Base-by-base conservation (phyloP, 108 stramenopile species). In the Chaetoceros tenuissimus region DNA sequence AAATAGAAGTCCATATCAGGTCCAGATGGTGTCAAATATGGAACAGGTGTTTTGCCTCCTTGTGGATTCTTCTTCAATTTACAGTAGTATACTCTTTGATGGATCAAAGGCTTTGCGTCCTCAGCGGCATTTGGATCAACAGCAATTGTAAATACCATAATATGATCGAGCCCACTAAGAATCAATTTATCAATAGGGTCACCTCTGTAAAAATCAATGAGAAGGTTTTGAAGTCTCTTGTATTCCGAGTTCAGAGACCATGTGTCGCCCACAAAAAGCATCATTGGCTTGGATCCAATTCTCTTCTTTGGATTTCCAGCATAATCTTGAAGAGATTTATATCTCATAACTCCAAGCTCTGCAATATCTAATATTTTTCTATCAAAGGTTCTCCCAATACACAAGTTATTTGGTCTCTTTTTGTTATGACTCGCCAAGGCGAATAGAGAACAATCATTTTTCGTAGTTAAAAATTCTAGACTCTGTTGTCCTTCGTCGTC, bases 401-500 rank as follows among this genome's bases (percentile, higher is more conserved):
- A 74, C 24, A 99, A 63, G 64, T 99, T 99, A 77, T 98, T 85
- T 10, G 99, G 98, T 74, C 99, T 78, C 69, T 99, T 99, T 72
- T 99, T 99, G 69, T 91, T 96, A 80, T 95, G 94, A 51, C 85
- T 80, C 3, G 92, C 97, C 64, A 97, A 48, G 24, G 80, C 92
- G 73, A 99, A 96, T 8, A 97, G 53, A 0, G 89, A 54, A 49
- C 87, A 92, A 60, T 98, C 98, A 60, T 99, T 98, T 73, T 99
- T 99, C 51, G 90, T 89, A 1, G 81, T 73, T 50, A 95, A 63
- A 60, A 90, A 89, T 60, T 95, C 90, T 55, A 95, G 53, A 29
- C 79, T 79, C 53, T 82, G 70, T 46, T 80, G 79, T 29, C 85
- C 89, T n/a, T 73, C 81, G 17, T 80, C 75, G 22, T 89, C 85